These are phyloP conservation scores for Phaeosphaeriaceae sp. DNA, from an alignment of 2,329 filamentous ascomycete species.

Conservation along the genomic window DNA sequence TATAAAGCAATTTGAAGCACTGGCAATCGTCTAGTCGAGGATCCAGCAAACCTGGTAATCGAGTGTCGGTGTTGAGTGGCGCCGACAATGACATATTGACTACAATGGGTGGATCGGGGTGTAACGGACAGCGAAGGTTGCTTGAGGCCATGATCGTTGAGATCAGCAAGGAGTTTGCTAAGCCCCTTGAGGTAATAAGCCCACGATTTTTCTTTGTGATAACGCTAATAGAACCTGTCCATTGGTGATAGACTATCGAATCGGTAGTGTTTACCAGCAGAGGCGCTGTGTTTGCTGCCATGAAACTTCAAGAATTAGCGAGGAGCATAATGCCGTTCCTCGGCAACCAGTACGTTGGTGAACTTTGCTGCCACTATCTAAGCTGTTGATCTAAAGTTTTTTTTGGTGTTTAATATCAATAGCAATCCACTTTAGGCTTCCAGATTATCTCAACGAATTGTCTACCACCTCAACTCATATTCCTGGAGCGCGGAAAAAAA, in stretches of 20 bases:
- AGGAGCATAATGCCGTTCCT: background rate
- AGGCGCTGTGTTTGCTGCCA: background rate
- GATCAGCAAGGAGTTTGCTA: slow-evolving; percentile 4
- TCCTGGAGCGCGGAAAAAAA: too few relatives aligned
- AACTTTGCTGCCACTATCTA: slow-evolving; percentile 2
- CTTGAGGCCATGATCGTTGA: slow-evolving; percentile 21
- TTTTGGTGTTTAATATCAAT: background rate
- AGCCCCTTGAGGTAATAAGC: background rate
- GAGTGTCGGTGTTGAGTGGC: slow-evolving; percentile 17
- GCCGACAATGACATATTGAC: slow-evolving; percentile 31
- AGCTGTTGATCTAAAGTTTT: background rate
- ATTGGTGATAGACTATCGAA: background rate
- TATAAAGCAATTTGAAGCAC: slow-evolving; percentile 3
- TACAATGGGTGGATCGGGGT: slow-evolving; percentile 14
- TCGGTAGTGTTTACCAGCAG: background rate
- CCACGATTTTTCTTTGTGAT: slow-evolving; percentile 3
- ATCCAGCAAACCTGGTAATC: slow-evolving; percentile 14
- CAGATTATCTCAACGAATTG: too few relatives aligned
- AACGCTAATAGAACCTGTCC: slow-evolving; percentile 1
- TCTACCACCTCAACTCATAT: too few relatives aligned
- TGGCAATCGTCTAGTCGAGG: slow-evolving; percentile 10
- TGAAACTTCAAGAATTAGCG: background rate
- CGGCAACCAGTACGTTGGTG: background rate
- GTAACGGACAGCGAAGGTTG: slow-evolving; percentile 13
- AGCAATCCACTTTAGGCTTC: too few relatives aligned